A percentile compares a stretch with the other conserved stretches of the same genome.
Conservation (phyloP, 305 asterid species). For the Fraxinus sp. region DNA sequence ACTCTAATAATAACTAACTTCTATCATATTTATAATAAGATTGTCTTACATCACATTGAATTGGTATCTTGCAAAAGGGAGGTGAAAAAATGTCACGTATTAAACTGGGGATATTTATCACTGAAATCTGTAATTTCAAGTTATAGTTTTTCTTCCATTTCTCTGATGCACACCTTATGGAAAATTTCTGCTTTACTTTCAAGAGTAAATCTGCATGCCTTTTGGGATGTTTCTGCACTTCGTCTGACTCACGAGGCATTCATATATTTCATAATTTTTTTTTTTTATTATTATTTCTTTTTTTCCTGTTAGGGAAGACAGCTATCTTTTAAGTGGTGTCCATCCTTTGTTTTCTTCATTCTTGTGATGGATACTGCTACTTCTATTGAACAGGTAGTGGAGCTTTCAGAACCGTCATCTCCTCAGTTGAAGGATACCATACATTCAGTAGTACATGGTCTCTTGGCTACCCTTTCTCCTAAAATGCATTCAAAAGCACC, state of each 20-base stretch:
- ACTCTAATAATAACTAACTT: neutral
- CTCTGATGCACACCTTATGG: neutral
- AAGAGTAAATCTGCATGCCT: neutral
- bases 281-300: no score
- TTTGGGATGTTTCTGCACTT: neutral
- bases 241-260: neutral
- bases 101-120: neutral
- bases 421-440: slow-evolving; percentile 66
- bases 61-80: neutral
- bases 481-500: slow-evolving; percentile 85
- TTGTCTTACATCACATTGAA: neutral
- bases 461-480: slow-evolving; percentile 89
- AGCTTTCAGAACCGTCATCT: slow-evolving; percentile 90
- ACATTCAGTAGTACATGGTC: slow-evolving; percentile 83
- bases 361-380: neutral
- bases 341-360: neutral
- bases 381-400: slow-evolving; percentile 64
- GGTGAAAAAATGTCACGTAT: neutral
- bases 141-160: neutral
- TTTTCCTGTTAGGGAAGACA: neutral
- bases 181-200: neutral
- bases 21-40: no score
- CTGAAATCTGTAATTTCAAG: neutral
- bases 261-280: neutral
- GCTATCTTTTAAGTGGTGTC: neutral